Conservation (phyloP, 495 filamentous ascomycete species). For the Durotheca rogersii region DNA sequence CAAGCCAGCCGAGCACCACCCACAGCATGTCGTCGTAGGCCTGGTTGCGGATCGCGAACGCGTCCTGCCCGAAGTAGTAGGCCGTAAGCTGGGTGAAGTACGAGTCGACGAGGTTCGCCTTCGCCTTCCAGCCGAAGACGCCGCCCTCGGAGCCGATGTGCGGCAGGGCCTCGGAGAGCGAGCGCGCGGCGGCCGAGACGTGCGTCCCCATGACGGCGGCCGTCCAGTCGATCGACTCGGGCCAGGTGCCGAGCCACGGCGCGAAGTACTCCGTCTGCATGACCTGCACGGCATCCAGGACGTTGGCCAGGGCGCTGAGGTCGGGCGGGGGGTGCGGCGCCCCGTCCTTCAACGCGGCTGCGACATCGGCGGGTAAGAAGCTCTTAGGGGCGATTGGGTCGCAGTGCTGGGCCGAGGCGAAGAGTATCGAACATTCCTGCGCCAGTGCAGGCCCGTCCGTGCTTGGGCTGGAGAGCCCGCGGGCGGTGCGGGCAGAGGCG, state of each 20-base stretch:
- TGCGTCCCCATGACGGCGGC: slow-evolving; percentile 83
- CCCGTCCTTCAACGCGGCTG: not conserved
- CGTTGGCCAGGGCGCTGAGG: slow-evolving; percentile 36
- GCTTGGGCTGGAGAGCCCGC: slow-evolving; percentile 2
- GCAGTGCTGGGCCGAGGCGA: slow-evolving; percentile 15
- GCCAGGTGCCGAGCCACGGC: slow-evolving; percentile 79
- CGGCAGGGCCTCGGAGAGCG: slow-evolving; percentile 53
- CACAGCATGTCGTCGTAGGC: slow-evolving; percentile 97
- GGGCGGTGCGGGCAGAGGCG: slow-evolving; percentile 1
- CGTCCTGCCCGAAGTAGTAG: slow-evolving; percentile 87
- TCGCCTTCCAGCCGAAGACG: slow-evolving; percentile 43
- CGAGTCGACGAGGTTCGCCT: slow-evolving; percentile 75
- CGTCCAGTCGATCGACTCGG: slow-evolving; percentile 90
- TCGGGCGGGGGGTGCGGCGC: slow-evolving; percentile 17
- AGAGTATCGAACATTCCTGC: slow-evolving; percentile 31
- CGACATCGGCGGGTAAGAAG: slow-evolving; percentile 25
- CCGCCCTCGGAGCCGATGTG: slow-evolving; percentile 17
- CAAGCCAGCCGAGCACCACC: slow-evolving; percentile 93
- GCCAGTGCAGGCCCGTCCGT: slow-evolving; percentile 3
- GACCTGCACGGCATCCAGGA: slow-evolving; percentile 64
- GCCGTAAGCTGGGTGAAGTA: slow-evolving; percentile 74
- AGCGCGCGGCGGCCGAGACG: slow-evolving; percentile 65
- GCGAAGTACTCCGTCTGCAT: slow-evolving; percentile 80
- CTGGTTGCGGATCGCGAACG: slow-evolving; percentile 69
- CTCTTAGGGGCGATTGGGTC: slow-evolving; percentile 31